phyloP scores from a whole-genome alignment of 805 yeast genomes.

The Candida sanyiensis region DNA sequence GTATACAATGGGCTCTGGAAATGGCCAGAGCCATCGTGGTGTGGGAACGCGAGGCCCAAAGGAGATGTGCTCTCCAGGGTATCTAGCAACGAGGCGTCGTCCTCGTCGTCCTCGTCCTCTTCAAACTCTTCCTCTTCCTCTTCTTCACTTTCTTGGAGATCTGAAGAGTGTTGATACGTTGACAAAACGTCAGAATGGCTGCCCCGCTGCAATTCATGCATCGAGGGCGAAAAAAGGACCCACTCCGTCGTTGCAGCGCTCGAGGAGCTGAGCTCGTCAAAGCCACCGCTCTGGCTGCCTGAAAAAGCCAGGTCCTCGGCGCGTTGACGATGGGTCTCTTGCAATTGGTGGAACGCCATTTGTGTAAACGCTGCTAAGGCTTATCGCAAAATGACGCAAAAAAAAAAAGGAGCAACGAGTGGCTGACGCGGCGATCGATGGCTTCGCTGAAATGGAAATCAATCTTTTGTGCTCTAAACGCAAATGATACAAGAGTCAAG shows the following conservation, averaged over 20 bases:
- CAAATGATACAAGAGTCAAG: no score
- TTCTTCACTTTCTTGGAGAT: neutral
- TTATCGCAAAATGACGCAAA: no score
- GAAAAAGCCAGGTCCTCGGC: no score
- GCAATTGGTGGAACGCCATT: no score
- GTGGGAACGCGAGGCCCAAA: slow-evolving; percentile 15
- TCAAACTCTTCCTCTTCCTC: slow-evolving; percentile 9
- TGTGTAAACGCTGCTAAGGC: no score
- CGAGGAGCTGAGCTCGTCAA: slow-evolving; percentile 23
- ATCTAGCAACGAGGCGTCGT: slow-evolving; percentile 25
- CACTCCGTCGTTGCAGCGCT: slow-evolving; percentile 23
- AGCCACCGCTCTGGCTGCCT: slow-evolving; percentile 5
- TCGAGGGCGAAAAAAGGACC: slow-evolving; percentile 23
- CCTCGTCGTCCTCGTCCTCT: slow-evolving; percentile 22
- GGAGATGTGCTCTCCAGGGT: slow-evolving; percentile 17
- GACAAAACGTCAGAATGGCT: no score
- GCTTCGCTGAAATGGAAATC: no score
- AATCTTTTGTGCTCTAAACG: no score
- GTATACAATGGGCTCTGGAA: slow-evolving; percentile 3
- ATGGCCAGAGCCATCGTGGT: slow-evolving; percentile 15
- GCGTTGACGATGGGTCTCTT: no score
- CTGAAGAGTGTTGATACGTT: slow-evolving; percentile 8
- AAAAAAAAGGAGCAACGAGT: no score
- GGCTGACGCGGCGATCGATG: no score
- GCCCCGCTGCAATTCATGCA: no score